Base-by-base conservation (phyloP, 768 basidiomycete species). In the Auriscalpium orientale region DNA sequence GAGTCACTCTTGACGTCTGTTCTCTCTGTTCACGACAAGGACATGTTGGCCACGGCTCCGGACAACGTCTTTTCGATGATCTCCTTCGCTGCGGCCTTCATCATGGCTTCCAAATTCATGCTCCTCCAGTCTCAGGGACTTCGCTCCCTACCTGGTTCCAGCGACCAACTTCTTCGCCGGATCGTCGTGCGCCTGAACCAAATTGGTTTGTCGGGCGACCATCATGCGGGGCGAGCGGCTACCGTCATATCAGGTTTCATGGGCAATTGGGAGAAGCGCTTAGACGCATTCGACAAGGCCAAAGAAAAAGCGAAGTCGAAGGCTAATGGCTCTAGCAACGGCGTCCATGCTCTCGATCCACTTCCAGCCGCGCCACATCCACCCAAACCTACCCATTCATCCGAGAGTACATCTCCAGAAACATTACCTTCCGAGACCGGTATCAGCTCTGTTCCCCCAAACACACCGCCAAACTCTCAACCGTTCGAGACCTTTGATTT, bases 51-150 rank as follows among this genome's bases (percentile, higher is more conserved):
- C 57, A 66, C 75, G 11, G 70, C 74, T 8, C 76, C 76, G 2
- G 77, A 78, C 62, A 65, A 63, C 43, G 51, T 77, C 28, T 78
- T 73, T 56, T 65, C 65, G 34, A 71, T 79, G 70, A 66, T 78
- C 46, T 65, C 70, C 0, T 75, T 78, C 51, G 73, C 77, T 44
- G 73, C 77, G 6, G 68, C 74, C 1, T 76, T 70, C 49, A 56
- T 79, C 49, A 69, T 78, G 50, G 65, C 74, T 11, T 68, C 71
- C 44, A 79, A 78, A 61, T 76, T 76, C 49, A 37, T 60, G 22
- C 2, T 59, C 2, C 52, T 62, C 53, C 55, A 54, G n/a, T 45
- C 58, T 16, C 52, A 45, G 16, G 36, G 33, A 48, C 9, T 36
- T 47, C 60, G 49, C 34, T 20, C 20, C 20, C 28, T 59, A 40